These are phyloP conservation scores for Stygiomarasmius scandens DNA, from an alignment of 1,284 basidiomycete genomes.

Conservation along the genomic window DNA sequence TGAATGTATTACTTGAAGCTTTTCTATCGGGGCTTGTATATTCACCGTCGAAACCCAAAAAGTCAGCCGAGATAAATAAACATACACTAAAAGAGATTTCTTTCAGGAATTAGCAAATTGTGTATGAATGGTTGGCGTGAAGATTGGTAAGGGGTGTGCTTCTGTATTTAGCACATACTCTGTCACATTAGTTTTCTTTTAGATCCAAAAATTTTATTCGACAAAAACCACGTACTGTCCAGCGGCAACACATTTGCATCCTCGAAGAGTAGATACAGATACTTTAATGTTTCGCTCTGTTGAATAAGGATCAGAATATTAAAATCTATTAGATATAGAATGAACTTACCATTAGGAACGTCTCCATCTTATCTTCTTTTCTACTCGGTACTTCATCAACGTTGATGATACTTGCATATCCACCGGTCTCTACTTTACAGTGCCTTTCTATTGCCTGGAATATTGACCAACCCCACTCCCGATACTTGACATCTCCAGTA, in stretches of 20 bases:
- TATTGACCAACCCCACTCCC: conserved; percentile 74
- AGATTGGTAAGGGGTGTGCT: conserved; percentile 32
- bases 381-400: conserved; percentile 54
- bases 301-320: background rate
- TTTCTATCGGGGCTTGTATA: too few relatives aligned
- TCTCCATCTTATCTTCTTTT: conserved; percentile 77
- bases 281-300: conserved; percentile 25
- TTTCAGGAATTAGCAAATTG: background rate
- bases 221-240: conserved; percentile 15
- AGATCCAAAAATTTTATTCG: background rate
- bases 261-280: conserved; percentile 26
- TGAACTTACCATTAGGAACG: conserved; percentile 53
- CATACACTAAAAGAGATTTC: too few relatives aligned
- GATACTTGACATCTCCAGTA: conserved; percentile 68
- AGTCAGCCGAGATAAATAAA: too few relatives aligned
- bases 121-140: conserved; percentile 21
- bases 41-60: too few relatives aligned
- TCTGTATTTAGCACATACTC: conserved; percentile 32
- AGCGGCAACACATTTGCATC: conserved; percentile 26
- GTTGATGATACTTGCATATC: conserved; percentile 72
- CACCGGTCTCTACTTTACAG: conserved; percentile 62
- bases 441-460: conserved; percentile 76
- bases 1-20: too few relatives aligned
- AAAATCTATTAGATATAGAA: background rate
- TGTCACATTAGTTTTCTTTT: too few relatives aligned